These are phyloP conservation scores for Leptoxyphium fumago DNA, from an alignment of 2,329 filamentous ascomycete species.

Conservation along the genomic window DNA sequence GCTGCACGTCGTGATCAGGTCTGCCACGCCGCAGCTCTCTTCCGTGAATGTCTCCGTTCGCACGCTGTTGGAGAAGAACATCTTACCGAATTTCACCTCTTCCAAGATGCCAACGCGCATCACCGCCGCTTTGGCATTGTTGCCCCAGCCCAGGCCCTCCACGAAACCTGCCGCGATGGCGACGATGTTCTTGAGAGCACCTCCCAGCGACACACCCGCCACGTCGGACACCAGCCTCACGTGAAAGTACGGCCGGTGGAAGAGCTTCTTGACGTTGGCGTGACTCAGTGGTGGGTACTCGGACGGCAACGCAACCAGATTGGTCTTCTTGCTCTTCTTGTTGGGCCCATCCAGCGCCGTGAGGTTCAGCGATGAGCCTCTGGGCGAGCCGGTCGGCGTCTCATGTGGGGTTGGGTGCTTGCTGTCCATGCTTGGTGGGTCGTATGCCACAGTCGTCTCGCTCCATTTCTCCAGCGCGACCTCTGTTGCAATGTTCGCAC, in stretches of 20 bases:
- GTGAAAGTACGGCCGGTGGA: slow-evolving; percentile 95
- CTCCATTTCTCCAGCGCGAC: slow-evolving; percentile 94
- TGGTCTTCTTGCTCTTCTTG: slow-evolving; percentile 48
- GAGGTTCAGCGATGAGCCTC: slow-evolving; percentile 13
- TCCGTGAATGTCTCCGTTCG: slow-evolving; percentile 85
- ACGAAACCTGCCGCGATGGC: slow-evolving; percentile 90
- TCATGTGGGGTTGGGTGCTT: slow-evolving; percentile 51
- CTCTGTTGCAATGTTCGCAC: slow-evolving; percentile 91
- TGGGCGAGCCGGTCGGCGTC: slow-evolving; percentile 35
- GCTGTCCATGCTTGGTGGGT: slow-evolving; percentile 79
- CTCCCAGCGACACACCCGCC: slow-evolving; percentile 88
- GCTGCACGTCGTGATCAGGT: slow-evolving; percentile 86
- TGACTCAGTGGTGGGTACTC: slow-evolving; percentile 84
- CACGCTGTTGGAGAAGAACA: slow-evolving; percentile 77
- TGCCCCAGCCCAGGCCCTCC: slow-evolving; percentile 89
- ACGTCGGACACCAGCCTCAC: slow-evolving; percentile 88
- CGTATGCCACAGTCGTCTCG: slow-evolving; percentile 93
- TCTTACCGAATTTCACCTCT: slow-evolving; percentile 90
- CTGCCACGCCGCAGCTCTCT: slow-evolving; percentile 85
- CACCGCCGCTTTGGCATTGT: slow-evolving; percentile 96
- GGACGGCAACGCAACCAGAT: slow-evolving; percentile 58
- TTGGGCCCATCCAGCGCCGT: slow-evolving; percentile 21
- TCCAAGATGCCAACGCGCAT: slow-evolving; percentile 94
- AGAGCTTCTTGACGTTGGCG: slow-evolving; percentile 65
- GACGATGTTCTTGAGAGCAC: slow-evolving; percentile 93